Evolutionary conservation across 2,329 filamentous ascomycete species (phyloP).

Genomic region (Sarocladiaceae sp.): DNA sequence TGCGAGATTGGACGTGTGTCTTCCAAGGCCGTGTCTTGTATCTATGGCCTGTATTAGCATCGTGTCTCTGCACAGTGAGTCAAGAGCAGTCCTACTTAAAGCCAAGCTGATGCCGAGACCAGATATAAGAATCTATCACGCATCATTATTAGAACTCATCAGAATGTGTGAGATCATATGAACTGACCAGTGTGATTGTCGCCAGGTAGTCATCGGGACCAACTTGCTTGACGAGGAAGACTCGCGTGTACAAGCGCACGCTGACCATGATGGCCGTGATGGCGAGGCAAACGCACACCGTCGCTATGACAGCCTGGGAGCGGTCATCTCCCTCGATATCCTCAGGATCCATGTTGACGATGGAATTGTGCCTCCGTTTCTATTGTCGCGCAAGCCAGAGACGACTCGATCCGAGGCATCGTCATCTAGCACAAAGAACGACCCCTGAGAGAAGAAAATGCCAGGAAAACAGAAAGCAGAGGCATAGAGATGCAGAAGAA

Average conservation of each 20-base stretch:
- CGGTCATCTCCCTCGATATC: slow-evolving; percentile 9
- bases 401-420: too few species aligned
- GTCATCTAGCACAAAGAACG: too few species aligned
- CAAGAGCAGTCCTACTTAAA: slow-evolving; percentile 3
- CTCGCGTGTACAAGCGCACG: slow-evolving; percentile 19
- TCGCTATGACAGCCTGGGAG: slow-evolving; percentile 13
- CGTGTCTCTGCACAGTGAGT: too few species aligned
- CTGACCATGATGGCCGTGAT: slow-evolving; percentile 15
- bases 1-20: slow-evolving; percentile 10
- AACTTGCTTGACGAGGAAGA: slow-evolving; percentile 17
- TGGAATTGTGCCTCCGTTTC: too few species aligned
- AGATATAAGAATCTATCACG: background rate
- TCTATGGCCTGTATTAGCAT: background rate
- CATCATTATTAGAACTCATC: too few species aligned
- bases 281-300: slow-evolving; percentile 15
- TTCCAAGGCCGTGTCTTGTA: slow-evolving; percentile 14
- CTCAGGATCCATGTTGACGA: background rate
- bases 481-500: too few species aligned
- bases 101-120: slow-evolving; percentile 4
- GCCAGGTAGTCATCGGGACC: slow-evolving; percentile 21
- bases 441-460: too few species aligned
- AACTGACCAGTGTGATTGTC: slow-evolving; percentile 18
- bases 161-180: too few species aligned
- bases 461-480: too few species aligned
- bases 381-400: too few species aligned